Evolutionary conservation across 768 basidiomycete species (phyloP).

Genomic region (Rubroboletus pulcherrimus): DNA sequence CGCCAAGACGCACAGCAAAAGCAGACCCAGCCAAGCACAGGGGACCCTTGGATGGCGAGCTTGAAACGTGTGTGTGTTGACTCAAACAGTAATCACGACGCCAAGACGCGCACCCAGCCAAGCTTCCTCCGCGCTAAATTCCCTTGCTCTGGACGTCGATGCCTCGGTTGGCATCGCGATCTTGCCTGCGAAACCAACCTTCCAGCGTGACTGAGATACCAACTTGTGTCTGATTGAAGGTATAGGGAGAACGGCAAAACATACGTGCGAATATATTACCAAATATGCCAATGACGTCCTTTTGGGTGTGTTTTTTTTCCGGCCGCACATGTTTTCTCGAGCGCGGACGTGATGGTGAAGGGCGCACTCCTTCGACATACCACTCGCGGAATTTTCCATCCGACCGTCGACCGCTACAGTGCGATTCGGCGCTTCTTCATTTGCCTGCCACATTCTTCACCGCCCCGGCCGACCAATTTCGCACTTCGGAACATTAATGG

Average conservation of each 20-base stretch:
- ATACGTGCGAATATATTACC: neutral
- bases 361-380: slow-evolving; percentile 23
- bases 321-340: neutral
- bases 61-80: no score
- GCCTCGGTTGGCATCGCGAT: neutral
- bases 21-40: no score
- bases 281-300: neutral
- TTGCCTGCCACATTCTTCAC: slow-evolving; percentile 15
- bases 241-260: neutral
- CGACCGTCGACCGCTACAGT: slow-evolving; percentile 53
- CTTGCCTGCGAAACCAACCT: neutral
- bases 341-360: slow-evolving; percentile 13
- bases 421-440: slow-evolving; percentile 59
- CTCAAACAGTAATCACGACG: no score
- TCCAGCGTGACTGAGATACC: neutral
- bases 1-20: no score
- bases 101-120: no score
- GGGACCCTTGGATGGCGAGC: no score
- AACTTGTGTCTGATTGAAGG: neutral
- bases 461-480: neutral
- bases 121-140: neutral
- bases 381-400: slow-evolving; percentile 19
- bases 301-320: neutral
- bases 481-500: neutral
- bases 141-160: neutral